Percentiles rank a stretch among this genome's conserved stretches.
Evolutionary conservation across 2,329 filamentous ascomycete genomes (phyloP).

Genomic region (Xylaria sp.): DNA sequence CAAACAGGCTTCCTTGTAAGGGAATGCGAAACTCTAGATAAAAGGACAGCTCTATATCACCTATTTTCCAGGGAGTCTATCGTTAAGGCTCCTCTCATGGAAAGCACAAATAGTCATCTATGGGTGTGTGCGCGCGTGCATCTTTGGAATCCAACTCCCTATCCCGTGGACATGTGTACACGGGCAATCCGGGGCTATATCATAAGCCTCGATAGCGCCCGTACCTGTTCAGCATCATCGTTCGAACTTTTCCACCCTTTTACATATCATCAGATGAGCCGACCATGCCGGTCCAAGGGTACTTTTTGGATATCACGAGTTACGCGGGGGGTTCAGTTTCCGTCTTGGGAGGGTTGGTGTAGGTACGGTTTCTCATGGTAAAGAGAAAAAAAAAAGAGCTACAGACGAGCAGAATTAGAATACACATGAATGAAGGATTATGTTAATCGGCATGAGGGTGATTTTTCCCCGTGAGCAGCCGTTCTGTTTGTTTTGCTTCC

Average conservation of each 20-base stretch:
- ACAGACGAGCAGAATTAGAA: too few species aligned
- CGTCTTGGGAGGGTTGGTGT: background rate
- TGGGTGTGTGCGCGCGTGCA: background rate
- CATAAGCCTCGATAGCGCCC: background rate
- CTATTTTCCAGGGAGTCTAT: background rate
- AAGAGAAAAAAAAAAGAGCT: too few species aligned
- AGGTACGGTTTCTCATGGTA: too few species aligned
- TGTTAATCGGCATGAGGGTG: too few species aligned
- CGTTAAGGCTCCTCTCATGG: background rate
- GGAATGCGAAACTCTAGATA: constrained; percentile 13
- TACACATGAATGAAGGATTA: too few species aligned
- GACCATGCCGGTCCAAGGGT: background rate
- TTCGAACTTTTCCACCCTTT: too few species aligned
- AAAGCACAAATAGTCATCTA: background rate
- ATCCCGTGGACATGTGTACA: background rate
- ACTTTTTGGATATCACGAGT: background rate
- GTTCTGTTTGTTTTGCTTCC: too few species aligned
- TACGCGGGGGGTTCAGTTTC: background rate
- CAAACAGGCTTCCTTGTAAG: constrained; percentile 3
- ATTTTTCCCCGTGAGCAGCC: too few species aligned
- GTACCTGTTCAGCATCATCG: too few species aligned
- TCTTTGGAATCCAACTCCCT: background rate
- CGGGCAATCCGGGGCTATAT: background rate
- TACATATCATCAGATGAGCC: too few species aligned
- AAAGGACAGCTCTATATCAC: constrained; percentile 7